Conservation (phyloP, 306 rosid species). For the Ormosia semicastrata region DNA sequence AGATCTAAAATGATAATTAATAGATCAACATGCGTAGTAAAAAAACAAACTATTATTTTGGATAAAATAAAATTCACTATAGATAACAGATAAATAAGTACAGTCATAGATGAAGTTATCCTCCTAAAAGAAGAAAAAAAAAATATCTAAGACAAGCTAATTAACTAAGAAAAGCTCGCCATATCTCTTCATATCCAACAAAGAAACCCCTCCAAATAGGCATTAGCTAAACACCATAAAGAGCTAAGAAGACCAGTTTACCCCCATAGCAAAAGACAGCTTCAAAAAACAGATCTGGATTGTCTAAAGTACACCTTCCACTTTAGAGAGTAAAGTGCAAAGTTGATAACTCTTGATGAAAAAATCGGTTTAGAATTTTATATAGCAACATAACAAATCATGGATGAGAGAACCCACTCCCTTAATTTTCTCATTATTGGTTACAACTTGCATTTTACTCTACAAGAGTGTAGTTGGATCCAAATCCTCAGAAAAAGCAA, state of each 20-base stretch:
- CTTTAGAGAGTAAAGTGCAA: not conserved
- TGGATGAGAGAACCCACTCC: not conserved
- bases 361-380: not conserved
- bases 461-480: not conserved
- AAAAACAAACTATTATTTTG: not conserved
- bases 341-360: not conserved
- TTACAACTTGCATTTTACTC: not conserved
- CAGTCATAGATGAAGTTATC: not conserved
- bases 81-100: not conserved
- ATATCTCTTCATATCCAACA: not conserved
- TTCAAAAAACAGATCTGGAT: not conserved
- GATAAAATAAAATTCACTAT: not conserved
- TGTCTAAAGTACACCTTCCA: not conserved
- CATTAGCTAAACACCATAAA: not conserved
- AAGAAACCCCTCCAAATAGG: constrained; percentile 4
- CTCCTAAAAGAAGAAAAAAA: not conserved
- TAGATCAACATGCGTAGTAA: not conserved
- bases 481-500: not conserved
- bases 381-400: not conserved
- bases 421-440: not conserved
- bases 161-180: not conserved
- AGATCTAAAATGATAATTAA: not conserved
- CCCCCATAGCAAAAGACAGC: constrained; percentile 4
- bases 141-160: not conserved
- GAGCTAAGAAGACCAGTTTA: not conserved